These are phyloP conservation scores for Leccinum fibrillosum DNA, from an alignment of 768 basidiomycete species.

Conservation along the genomic window DNA sequence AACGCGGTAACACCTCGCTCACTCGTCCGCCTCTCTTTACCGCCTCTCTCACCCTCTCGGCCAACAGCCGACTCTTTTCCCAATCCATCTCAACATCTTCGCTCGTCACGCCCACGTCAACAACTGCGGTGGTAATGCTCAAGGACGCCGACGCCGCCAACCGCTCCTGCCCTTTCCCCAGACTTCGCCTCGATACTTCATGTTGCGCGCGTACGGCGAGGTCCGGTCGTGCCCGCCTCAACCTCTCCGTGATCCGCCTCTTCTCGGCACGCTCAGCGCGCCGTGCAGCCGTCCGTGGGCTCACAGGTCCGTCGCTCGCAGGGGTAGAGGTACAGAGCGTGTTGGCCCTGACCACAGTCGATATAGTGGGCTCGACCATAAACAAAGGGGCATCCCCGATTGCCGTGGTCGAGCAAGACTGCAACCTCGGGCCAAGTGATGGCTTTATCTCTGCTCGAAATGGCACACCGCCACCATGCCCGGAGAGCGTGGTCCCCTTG, in stretches of 20 bases:
- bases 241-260: conserved; percentile 34
- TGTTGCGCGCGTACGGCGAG: conserved; percentile 29
- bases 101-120: not conserved
- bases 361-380: not conserved
- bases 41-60: conserved; percentile 20
- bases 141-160: not conserved
- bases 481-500: conserved; percentile 4
- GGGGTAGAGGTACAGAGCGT: not conserved
- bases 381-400: not conserved
- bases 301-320: not conserved
- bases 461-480: not conserved
- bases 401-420: conserved; percentile 5
- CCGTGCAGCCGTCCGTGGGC: conserved; percentile 19
- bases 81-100: conserved; percentile 23
- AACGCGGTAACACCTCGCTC: conserved; percentile 26
- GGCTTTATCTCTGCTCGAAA: not conserved
- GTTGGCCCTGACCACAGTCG: not conserved
- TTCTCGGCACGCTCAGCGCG: conserved; percentile 20
- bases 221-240: conserved; percentile 44
- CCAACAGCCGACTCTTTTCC: conserved; percentile 26
- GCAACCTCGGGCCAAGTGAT: not conserved
- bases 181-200: too few relatives aligned
- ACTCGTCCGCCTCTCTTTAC: conserved; percentile 17
- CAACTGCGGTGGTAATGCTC: too few relatives aligned
- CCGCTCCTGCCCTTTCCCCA: too few relatives aligned